phyloP scores from a whole-genome alignment of 1,139 yeast species.

The Hyphopichia wangnamkhiaoensis region DNA sequence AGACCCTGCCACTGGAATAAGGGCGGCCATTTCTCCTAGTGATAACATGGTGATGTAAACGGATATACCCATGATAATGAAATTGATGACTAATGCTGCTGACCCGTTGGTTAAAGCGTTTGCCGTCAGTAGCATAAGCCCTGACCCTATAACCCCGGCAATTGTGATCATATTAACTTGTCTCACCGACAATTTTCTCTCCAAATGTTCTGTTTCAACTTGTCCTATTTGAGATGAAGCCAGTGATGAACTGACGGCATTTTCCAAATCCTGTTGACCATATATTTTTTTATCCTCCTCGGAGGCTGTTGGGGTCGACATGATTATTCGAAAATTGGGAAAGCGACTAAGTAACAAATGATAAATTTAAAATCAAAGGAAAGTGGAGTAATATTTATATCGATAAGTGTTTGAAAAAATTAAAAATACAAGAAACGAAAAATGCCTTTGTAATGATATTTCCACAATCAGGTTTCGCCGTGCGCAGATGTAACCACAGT shows the following conservation, averaged over 20 bases:
- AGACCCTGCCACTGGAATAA: slow-evolving; percentile 63
- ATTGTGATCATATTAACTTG: slow-evolving; percentile 64
- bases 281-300: background rate
- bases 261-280: slow-evolving; percentile 7
- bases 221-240: slow-evolving; percentile 2
- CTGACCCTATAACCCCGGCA: slow-evolving; percentile 72
- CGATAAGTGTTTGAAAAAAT: too few relatives aligned
- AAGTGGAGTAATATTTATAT: too few relatives aligned
- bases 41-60: slow-evolving; percentile 62
- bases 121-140: slow-evolving; percentile 66
- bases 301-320: too few relatives aligned
- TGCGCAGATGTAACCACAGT: too few relatives aligned
- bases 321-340: too few relatives aligned
- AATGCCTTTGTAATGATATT: too few relatives aligned
- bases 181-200: slow-evolving; percentile 49
- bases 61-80: slow-evolving; percentile 56
- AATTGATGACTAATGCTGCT: slow-evolving; percentile 57
- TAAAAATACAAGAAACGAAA: too few relatives aligned
- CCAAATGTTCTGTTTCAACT: slow-evolving; percentile 25
- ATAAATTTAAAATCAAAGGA: too few relatives aligned
- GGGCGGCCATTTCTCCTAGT: slow-evolving; percentile 66
- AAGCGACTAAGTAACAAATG: too few relatives aligned
- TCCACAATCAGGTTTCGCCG: too few relatives aligned
- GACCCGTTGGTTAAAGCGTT: slow-evolving; percentile 62
- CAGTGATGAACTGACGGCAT: slow-evolving; percentile 7